These are phyloP conservation scores for Wickerhamiella slavikovae DNA, from an alignment of 805 yeast species.

Conservation along the genomic window DNA sequence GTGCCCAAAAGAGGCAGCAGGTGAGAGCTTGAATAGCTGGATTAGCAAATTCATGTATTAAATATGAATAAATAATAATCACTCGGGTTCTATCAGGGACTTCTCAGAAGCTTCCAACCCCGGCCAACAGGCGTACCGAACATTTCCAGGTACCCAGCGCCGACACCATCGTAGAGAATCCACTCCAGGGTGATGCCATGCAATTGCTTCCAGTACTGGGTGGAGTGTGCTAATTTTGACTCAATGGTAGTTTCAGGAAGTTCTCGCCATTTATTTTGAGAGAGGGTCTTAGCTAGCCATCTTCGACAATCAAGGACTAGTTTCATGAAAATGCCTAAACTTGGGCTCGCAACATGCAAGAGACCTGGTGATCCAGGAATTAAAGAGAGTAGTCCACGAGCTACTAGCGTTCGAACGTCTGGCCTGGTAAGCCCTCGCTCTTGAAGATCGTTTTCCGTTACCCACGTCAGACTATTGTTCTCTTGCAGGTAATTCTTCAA, in stretches of 20 bases:
- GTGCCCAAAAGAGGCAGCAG: slow-evolving; percentile 9
- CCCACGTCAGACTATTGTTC: slow-evolving; percentile 14
- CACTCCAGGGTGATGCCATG: slow-evolving; percentile 31
- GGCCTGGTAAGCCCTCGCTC: slow-evolving; percentile 7
- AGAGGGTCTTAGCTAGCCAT: slow-evolving; percentile 18
- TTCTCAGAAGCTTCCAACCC: slow-evolving; percentile 38
- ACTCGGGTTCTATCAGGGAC: slow-evolving; percentile 6
- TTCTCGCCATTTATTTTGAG: slow-evolving; percentile 19
- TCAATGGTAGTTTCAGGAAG: slow-evolving; percentile 16
- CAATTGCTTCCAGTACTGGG: slow-evolving; percentile 24
- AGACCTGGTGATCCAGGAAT: slow-evolving; percentile 15
- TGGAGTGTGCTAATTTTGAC: slow-evolving; percentile 15
- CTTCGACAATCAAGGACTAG: slow-evolving; percentile 15
- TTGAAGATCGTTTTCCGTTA: slow-evolving; percentile 12
- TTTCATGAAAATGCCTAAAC: slow-evolving; percentile 19
- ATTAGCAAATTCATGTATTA: not conserved
- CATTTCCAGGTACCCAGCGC: slow-evolving; percentile 34
- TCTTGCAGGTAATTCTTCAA: slow-evolving; percentile 9
- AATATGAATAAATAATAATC: no score
- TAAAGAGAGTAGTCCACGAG: slow-evolving; percentile 18
- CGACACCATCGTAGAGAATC: slow-evolving; percentile 34
- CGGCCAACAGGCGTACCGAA: slow-evolving; percentile 39
- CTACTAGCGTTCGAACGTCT: slow-evolving; percentile 9
- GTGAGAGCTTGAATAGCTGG: not conserved
- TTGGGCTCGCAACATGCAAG: slow-evolving; percentile 18